These are phyloP conservation scores for Ampelomyces quisqualis DNA, from an alignment of 2,329 filamentous ascomycete species.

Conservation along the genomic window DNA sequence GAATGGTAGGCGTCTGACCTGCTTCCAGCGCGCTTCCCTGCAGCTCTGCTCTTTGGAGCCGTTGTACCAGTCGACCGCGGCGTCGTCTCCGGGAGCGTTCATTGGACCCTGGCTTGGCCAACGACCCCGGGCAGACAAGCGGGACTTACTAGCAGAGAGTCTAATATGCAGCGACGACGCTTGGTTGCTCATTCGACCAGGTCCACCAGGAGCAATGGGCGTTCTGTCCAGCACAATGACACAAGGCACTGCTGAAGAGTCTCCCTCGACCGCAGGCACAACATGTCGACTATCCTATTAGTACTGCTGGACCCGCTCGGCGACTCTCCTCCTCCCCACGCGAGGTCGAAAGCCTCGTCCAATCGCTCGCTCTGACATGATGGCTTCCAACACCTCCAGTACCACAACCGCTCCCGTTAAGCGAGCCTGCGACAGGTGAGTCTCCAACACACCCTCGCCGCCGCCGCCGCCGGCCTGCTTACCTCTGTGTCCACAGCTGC, in stretches of 20 bases:
- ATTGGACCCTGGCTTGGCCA: slow-evolving; percentile 26
- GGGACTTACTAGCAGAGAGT: slow-evolving; percentile 31
- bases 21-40: slow-evolving; percentile 31
- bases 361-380: slow-evolving; percentile 24
- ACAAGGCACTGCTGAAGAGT: slow-evolving; percentile 33
- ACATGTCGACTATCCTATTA: slow-evolving; percentile 35
- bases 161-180: slow-evolving; percentile 39
- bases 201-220: slow-evolving; percentile 37
- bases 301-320: slow-evolving; percentile 30
- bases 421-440: slow-evolving; percentile 47
- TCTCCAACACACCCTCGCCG: slow-evolving; percentile 10
- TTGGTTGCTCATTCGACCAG: slow-evolving; percentile 37
- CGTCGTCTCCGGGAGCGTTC: slow-evolving; percentile 16
- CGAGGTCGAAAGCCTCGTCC: slow-evolving; percentile 25
- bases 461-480: slow-evolving; percentile 13
- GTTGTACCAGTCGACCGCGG: slow-evolving; percentile 30
- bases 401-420: slow-evolving; percentile 43
- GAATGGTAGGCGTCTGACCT: slow-evolving; percentile 30
- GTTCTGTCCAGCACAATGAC: slow-evolving; percentile 39
- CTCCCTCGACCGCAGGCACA: slow-evolving; percentile 30
- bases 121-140: slow-evolving; percentile 27
- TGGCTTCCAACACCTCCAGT: slow-evolving; percentile 29
- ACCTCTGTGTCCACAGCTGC: slow-evolving; percentile 35
- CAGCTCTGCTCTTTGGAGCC: slow-evolving; percentile 22
- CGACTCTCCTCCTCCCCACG: slow-evolving; percentile 23